Conservation (phyloP, 225 moss, liverwort and hornwort genomes). For the Straminergon stramineum region DNA sequence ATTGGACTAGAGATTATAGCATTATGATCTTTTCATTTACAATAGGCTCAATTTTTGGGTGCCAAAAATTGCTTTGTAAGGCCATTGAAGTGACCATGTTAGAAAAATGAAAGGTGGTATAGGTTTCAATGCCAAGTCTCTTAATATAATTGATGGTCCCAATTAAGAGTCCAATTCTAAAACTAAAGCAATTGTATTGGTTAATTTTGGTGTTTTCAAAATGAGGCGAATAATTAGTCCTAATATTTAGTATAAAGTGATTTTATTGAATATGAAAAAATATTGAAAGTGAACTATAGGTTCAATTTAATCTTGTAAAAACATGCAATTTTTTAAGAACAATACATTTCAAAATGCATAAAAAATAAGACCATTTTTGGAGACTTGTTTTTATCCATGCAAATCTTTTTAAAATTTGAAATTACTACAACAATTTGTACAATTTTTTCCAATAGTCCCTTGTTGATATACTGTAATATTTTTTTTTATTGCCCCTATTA, state of each 20-base stretch:
- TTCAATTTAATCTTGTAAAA: not conserved
- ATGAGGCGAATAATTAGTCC: not conserved
- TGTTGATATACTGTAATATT: accelerated
- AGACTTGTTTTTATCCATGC: not conserved
- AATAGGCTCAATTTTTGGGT: not conserved
- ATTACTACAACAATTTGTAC: accelerated
- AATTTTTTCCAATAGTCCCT: not conserved
- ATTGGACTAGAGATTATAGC: not conserved
- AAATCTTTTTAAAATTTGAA: not conserved
- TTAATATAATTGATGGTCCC: not conserved
- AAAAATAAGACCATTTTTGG: not conserved
- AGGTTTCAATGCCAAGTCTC: not conserved
- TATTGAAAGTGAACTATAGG: not conserved
- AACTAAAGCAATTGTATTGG: not conserved
- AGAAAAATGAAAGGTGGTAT: not conserved
- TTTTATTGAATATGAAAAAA: not conserved
- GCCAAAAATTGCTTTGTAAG: accelerated
- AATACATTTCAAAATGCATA: accelerated
- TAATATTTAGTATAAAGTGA: not conserved
- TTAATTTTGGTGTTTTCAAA: not conserved
- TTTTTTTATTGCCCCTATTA: not conserved
- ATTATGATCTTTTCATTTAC: not conserved
- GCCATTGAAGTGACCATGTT: not conserved
- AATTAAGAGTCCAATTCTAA: not conserved
- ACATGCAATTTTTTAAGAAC: too few species aligned